Conservation (phyloP, 495 filamentous ascomycete genomes). For the Margaritispora aquatica region DNA sequence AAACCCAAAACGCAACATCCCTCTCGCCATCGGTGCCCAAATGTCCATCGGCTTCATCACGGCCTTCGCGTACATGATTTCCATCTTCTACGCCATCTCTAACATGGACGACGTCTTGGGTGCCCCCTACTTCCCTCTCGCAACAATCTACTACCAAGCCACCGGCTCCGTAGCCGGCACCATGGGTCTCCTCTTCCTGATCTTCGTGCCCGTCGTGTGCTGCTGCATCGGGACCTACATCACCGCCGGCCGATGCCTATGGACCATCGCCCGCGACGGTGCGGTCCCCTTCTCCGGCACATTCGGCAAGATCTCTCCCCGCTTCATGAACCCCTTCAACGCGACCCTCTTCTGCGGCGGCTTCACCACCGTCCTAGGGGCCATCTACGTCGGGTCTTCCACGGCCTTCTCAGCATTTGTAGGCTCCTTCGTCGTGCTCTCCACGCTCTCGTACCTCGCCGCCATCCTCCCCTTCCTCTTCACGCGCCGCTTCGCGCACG, state of each 20-base stretch:
- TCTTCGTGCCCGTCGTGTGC: constrained; percentile 58
- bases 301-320: constrained; percentile 32
- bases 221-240: constrained; percentile 44
- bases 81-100: constrained; percentile 64
- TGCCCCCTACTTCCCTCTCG: constrained; percentile 60
- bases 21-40: constrained; percentile 54
- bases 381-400: constrained; percentile 55
- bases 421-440: constrained; percentile 57
- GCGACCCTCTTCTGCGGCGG: constrained; percentile 49
- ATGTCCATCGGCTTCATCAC: constrained; percentile 53
- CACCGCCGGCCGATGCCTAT: constrained; percentile 37
- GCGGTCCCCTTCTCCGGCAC: constrained; percentile 36
- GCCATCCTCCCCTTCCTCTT: constrained; percentile 63
- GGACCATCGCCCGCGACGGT: constrained; percentile 69
- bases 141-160: constrained; percentile 72
- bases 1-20: constrained; percentile 50
- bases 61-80: constrained; percentile 66
- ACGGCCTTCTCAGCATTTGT: constrained; percentile 67
- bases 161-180: constrained; percentile 52
- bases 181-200: constrained; percentile 63
- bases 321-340: constrained; percentile 50
- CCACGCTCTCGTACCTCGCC: constrained; percentile 56
- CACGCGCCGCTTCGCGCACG: constrained; percentile 34
- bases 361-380: constrained; percentile 52
- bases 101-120: constrained; percentile 53